These are phyloP conservation scores for Alopecurus myosuroides DNA, from an alignment of 176 grass and related monocot species.

Conservation along the genomic window DNA sequence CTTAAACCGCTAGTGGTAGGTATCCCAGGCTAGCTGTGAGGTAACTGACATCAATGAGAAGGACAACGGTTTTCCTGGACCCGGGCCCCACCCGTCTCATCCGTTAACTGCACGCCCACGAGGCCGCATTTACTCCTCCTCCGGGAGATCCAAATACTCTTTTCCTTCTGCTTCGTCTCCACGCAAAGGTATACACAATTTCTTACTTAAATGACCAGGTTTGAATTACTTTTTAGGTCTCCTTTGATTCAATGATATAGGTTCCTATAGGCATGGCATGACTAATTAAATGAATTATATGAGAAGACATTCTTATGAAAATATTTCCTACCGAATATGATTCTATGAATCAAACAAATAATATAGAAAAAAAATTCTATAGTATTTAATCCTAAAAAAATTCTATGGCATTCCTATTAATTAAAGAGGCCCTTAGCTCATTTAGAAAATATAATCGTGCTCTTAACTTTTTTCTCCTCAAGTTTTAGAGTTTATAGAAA, in stretches of 20 bases:
- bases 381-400: too few species aligned
- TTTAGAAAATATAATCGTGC: neutral
- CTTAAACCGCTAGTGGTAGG: neutral
- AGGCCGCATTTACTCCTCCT: constrained; percentile 39
- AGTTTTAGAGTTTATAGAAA: too few species aligned
- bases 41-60: constrained; percentile 26
- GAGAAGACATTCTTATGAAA: too few species aligned
- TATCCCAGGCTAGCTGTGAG: neutral
- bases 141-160: constrained; percentile 12
- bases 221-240: neutral
- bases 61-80: constrained; percentile 38
- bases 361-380: too few species aligned
- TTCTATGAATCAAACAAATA: too few species aligned
- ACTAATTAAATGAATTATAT: too few species aligned
- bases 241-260: too few species aligned
- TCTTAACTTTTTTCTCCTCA: too few species aligned
- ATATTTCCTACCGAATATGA: too few species aligned
- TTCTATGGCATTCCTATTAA: too few species aligned
- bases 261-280: too few species aligned
- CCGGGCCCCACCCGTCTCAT: constrained; percentile 18
- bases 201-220: neutral
- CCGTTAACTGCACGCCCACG: constrained; percentile 43
- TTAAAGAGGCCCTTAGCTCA: too few species aligned
- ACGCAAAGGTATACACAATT: constrained; percentile 19
- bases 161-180: constrained; percentile 22